These are phyloP conservation scores for Amoebophrya sp. DNA, from an alignment of 169 alveolate genomes.

Conservation along the genomic window DNA sequence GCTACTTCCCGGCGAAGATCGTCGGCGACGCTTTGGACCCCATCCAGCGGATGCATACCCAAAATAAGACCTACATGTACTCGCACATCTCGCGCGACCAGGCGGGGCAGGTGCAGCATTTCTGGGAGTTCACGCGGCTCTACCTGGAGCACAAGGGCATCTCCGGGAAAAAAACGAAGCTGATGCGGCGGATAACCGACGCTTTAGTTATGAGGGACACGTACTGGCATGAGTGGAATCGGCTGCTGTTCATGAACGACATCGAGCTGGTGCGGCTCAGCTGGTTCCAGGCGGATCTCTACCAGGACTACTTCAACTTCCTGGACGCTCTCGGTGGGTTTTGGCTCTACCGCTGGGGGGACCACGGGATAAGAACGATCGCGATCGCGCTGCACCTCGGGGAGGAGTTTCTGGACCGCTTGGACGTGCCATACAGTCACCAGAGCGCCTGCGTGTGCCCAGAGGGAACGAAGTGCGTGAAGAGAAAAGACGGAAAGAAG, in stretches of 20 bases:
- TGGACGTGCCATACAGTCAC: too few relatives aligned
- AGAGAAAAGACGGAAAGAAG: too few relatives aligned
- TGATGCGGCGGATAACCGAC: constrained; percentile 32
- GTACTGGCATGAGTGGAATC: constrained; percentile 33
- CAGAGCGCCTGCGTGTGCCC: too few relatives aligned
- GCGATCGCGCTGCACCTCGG: constrained; percentile 31
- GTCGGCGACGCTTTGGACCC: constrained; percentile 18
- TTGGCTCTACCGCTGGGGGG: constrained; percentile 38
- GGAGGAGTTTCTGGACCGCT: too few relatives aligned
- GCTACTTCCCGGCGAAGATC: constrained; percentile 26
- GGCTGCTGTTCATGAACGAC: constrained; percentile 33
- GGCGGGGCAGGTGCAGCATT: constrained; percentile 32
- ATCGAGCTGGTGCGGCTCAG: constrained; percentile 21
- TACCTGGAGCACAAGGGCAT: constrained; percentile 13
- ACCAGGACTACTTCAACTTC: constrained; percentile 24
- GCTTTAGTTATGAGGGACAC: constrained; percentile 29
- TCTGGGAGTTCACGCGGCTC: constrained; percentile 30
- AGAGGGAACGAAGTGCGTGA: too few relatives aligned
- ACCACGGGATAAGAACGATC: constrained; percentile 32
- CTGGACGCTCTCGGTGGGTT: constrained; percentile 33
- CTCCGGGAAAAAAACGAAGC: constrained; percentile 14
- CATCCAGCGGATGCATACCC: not conserved
- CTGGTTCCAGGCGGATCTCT: constrained; percentile 20
- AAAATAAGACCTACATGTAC: constrained; percentile 19
- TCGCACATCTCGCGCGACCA: constrained; percentile 31